Conservation (phyloP, 331 rosid genomes). For the Telfairia occidentalis region DNA sequence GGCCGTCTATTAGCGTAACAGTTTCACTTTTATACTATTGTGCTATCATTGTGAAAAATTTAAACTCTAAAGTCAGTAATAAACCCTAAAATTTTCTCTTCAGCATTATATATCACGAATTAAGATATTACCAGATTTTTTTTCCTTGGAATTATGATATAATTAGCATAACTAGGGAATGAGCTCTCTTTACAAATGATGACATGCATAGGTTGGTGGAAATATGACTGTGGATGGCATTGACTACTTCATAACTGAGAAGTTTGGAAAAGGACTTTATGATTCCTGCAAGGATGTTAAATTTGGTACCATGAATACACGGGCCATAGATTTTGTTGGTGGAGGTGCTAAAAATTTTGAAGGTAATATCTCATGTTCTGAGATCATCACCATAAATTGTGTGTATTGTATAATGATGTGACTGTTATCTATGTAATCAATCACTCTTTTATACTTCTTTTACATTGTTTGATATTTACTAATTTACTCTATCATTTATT, state of each 20-base stretch:
- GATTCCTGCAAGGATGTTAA: conserved; percentile 90
- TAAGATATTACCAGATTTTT: neutral
- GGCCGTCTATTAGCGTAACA: neutral
- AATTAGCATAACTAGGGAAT: neutral
- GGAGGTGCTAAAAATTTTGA: conserved; percentile 65
- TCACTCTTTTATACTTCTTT: neutral
- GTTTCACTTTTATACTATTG: neutral
- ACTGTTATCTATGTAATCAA: neutral
- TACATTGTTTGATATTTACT: neutral
- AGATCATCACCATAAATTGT: neutral
- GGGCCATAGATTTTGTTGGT: conserved; percentile 89
- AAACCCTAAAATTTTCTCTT: neutral
- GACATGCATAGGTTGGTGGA: conserved; percentile 43
- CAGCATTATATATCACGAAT: neutral
- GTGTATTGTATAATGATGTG: neutral
- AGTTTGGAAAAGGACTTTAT: conserved; percentile 66
- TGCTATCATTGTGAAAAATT: neutral
- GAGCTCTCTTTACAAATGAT: neutral
- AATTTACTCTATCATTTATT: neutral
- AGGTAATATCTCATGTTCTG: conserved; percentile 31
- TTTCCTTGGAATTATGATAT: neutral
- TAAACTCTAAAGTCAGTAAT: neutral
- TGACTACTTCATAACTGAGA: conserved; percentile 45
- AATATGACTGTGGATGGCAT: conserved; percentile 80
- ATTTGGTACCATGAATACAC: conserved; percentile 96